phyloP scores from a whole-genome alignment of 2,329 filamentous ascomycete species.

The Alternaria viburni region DNA sequence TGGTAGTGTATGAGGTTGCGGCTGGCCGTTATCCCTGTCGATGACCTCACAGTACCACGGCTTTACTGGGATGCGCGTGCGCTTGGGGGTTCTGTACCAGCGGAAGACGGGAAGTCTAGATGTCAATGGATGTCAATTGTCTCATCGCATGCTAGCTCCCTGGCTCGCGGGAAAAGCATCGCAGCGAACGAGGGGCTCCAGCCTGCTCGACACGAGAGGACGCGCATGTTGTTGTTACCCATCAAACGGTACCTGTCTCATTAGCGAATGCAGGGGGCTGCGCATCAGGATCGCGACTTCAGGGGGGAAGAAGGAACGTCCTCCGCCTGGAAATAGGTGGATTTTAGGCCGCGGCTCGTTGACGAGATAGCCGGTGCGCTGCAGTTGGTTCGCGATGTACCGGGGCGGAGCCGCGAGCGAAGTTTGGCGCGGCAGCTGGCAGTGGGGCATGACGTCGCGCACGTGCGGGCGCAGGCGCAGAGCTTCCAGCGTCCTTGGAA shows the following conservation, averaged over 20 bases:
- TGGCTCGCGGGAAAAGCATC: constrained; percentile 5
- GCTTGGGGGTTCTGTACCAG: constrained; percentile 8
- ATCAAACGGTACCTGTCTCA: constrained; percentile 11
- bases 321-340: not conserved
- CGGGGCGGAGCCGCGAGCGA: constrained; percentile 1
- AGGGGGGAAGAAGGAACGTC: constrained; percentile 4
- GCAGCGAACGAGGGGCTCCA: not conserved
- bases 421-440: not conserved
- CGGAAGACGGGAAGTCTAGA: not conserved
- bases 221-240: constrained; percentile 2
- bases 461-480: not conserved
- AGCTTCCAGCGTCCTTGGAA: not conserved
- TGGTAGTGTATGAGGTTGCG: constrained; percentile 23
- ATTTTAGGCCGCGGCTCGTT: not conserved
- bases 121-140: not conserved
- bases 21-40: constrained; percentile 40
- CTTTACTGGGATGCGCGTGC: constrained; percentile 11
- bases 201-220: not conserved
- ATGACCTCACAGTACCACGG: constrained; percentile 40
- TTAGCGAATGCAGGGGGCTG: constrained; percentile 8
- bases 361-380: not conserved
- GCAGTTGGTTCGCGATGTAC: not conserved
- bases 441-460: constrained; percentile 11
- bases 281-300: not conserved
- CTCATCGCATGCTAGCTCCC: constrained; percentile 5